Evolutionary conservation across 495 filamentous ascomycete genomes (phyloP).

Genomic region (Daldinia loculata): DNA sequence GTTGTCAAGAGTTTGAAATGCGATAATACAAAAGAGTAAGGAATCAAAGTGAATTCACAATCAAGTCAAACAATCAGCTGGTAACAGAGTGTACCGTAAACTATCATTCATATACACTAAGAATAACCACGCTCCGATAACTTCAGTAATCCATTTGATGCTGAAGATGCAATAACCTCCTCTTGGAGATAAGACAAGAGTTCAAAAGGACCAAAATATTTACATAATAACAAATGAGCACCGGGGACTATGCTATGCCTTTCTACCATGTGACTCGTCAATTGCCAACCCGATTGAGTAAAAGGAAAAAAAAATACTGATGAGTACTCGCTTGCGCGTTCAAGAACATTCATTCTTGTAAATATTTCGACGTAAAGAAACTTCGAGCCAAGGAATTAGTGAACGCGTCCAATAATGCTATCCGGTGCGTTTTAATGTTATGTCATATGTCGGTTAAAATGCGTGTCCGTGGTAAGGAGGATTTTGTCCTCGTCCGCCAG

Average conservation of each 20-base stretch:
- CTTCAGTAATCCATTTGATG: conserved; percentile 27
- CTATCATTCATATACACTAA: not conserved
- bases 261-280: conserved; percentile 26
- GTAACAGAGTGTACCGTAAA: not conserved
- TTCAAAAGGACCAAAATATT: conserved; percentile 5
- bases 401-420: not conserved
- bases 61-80: not conserved
- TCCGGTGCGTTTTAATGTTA: not conserved
- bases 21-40: no score
- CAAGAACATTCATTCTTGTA: not conserved
- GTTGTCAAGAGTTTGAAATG: no score
- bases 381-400: not conserved
- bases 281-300: conserved; percentile 3
- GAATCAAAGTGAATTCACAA: not conserved
- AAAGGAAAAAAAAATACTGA: conserved; percentile 1
- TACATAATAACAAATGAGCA: conserved; percentile 27
- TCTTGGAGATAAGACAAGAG: conserved; percentile 2
- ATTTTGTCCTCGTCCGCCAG: conserved; percentile 45
- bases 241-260: conserved; percentile 37
- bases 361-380: not conserved
- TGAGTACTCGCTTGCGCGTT: not conserved
- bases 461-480: conserved; percentile 53
- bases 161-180: conserved; percentile 17
- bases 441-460: conserved; percentile 40
- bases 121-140: not conserved